These are phyloP conservation scores for Phyllosticta paracitricarpa DNA, from an alignment of 2,329 filamentous ascomycete species.

Conservation along the genomic window DNA sequence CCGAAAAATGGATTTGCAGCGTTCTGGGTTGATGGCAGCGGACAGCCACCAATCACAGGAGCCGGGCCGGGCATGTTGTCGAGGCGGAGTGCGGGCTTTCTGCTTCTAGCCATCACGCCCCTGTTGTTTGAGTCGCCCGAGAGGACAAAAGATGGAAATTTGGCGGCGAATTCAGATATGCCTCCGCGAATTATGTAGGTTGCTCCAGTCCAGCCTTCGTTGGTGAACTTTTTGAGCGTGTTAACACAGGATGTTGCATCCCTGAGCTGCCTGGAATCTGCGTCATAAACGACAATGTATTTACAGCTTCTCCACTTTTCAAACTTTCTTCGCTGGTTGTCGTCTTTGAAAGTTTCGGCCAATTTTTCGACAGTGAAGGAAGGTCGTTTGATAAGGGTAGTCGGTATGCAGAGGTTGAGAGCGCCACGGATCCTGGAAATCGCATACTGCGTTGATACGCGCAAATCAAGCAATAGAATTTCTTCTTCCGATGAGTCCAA, in stretches of 20 bases:
- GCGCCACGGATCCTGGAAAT: slow-evolving; percentile 67
- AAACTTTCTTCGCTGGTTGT: slow-evolving; percentile 61
- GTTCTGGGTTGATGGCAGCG: slow-evolving; percentile 60
- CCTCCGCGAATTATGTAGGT: slow-evolving; percentile 72
- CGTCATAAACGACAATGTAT: slow-evolving; percentile 81
- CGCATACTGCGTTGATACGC: slow-evolving; percentile 75
- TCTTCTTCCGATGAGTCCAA: slow-evolving; percentile 38
- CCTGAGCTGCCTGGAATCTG: slow-evolving; percentile 62
- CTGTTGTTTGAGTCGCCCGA: background rate
- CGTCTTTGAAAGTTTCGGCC: slow-evolving; percentile 71
- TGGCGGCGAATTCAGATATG: slow-evolving; percentile 61
- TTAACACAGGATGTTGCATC: slow-evolving; percentile 75
- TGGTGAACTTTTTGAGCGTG: slow-evolving; percentile 85
- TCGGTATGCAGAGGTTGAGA: slow-evolving; percentile 88
- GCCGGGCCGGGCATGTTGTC: slow-evolving; percentile 47
- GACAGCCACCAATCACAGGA: slow-evolving; percentile 82
- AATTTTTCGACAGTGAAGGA: slow-evolving; percentile 86
- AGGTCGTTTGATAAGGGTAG: slow-evolving; percentile 79
- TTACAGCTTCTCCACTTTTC: slow-evolving; percentile 63
- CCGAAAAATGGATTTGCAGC: slow-evolving; percentile 83
- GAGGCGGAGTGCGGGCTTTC: slow-evolving; percentile 22
- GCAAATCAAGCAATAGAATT: slow-evolving; percentile 70
- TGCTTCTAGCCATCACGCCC: background rate
- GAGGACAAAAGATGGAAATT: slow-evolving; percentile 43
- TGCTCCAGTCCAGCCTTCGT: slow-evolving; percentile 68